These are phyloP conservation scores for Quercus wislizeni DNA, from an alignment of 306 rosid species.

Conservation along the genomic window DNA sequence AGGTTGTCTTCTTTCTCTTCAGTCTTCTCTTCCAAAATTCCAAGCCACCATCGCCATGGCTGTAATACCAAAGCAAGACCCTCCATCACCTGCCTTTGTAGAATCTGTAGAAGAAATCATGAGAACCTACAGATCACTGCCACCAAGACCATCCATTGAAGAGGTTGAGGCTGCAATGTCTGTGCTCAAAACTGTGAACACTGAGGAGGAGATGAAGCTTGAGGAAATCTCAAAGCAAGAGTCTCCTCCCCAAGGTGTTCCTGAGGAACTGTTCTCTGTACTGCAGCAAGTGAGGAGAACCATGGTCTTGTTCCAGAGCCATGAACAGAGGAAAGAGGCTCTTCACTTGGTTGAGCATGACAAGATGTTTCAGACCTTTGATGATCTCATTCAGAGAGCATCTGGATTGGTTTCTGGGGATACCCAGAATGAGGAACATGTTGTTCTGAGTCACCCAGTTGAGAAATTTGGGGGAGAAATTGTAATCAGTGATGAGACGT, in stretches of 20 bases:
- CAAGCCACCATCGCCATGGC: constrained; percentile 42
- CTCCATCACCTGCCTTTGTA: constrained; percentile 36
- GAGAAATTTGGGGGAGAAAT: constrained; percentile 20
- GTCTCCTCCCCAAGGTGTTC: constrained; percentile 37
- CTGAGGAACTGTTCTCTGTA: constrained; percentile 60
- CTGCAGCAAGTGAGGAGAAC: constrained; percentile 57
- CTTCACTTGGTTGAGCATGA: constrained; percentile 53
- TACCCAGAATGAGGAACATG: constrained; percentile 15
- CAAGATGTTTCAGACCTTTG: constrained; percentile 56
- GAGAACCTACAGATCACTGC: constrained; percentile 61
- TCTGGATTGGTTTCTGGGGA: constrained; percentile 65
- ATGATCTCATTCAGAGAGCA: constrained; percentile 73
- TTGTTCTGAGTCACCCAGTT: constrained; percentile 24
- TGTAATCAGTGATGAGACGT: constrained; percentile 32
- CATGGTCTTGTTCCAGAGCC: constrained; percentile 50
- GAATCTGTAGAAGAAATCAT: constrained; percentile 65
- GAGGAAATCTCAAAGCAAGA: constrained; percentile 49
- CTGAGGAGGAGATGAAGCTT: constrained; percentile 59
- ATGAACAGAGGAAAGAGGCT: constrained; percentile 65
- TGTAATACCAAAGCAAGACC: constrained; percentile 30
- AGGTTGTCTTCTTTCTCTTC: constrained; percentile 3
- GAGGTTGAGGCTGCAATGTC: constrained; percentile 78
- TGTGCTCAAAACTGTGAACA: constrained; percentile 51
- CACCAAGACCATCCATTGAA: constrained; percentile 73
- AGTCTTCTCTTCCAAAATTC: not conserved